Evolutionary conservation across 768 basidiomycete genomes (phyloP), one percentile per base, ranked within the genome.

Genomic region (Macrolepiota fuliginosa): DNA sequence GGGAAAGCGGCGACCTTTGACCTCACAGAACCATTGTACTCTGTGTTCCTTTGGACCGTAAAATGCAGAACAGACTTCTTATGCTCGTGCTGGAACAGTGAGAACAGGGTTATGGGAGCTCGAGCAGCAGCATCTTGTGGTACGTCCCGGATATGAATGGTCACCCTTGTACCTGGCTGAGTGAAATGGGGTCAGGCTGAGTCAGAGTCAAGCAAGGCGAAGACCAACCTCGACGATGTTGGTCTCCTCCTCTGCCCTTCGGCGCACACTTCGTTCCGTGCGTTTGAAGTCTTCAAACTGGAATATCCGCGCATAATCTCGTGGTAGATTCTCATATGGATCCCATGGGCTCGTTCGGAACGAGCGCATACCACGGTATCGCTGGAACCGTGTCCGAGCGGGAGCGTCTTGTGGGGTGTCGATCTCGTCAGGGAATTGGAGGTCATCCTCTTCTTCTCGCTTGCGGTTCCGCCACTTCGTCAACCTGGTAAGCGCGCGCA

Each of bases 311-410:
- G 90, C 94, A 69, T 98, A 98, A 71, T 99, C 95, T 54, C 89
- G 76, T 12, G 96, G 96, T 11, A 99, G 79, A 69, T 96, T 96
- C 74, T 99, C 96, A 67, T 90, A 98, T 7, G 96, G 89, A 72
- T 98, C 97, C 97, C 96, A 99, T 39, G 92, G 93, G 70, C 92
- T 95, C 5, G 96, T 98, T 39, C 96, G 80, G 81, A 99, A 92
- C 13, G 92, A 94, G 51, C 87, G 87, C 75, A 99, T 73, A 7
- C 96, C 96, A 61, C 96, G 87, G 72, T 88, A 99, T 52, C 96
- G 84, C 68, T 94, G 92, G 77, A 98, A 98, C 11, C 97, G 86
- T 10, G 81, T 82, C 17, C 83, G 79, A 2, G 96, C 96, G 1
- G 91, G 76, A 10, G 88, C 76, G 60, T 98, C 91, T 65, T 87